phyloP scores from a whole-genome alignment of 208 protist genomes.

The Crithidia mellificae region DNA sequence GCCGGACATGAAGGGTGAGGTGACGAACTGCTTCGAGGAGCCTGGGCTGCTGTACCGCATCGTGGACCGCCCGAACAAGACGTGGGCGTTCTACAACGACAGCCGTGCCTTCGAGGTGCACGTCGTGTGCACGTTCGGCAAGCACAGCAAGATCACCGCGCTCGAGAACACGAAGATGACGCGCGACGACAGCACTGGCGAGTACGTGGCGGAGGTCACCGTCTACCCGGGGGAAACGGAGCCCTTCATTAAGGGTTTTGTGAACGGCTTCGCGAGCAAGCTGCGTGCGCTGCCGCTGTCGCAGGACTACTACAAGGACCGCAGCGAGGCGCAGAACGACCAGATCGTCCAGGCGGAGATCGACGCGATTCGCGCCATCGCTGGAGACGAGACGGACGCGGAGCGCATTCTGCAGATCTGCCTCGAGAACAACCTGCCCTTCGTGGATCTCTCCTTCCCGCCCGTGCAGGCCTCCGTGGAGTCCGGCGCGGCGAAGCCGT shows the following conservation, averaged over 20 bases:
- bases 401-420: slow-evolving; percentile 65
- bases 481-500: slow-evolving; percentile 52
- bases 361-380: slow-evolving; percentile 45
- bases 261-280: slow-evolving; percentile 70
- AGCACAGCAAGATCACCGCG: slow-evolving; percentile 54
- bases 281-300: slow-evolving; percentile 56
- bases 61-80: slow-evolving; percentile 59
- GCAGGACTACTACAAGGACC: slow-evolving; percentile 71
- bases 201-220: slow-evolving; percentile 52
- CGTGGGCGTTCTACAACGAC: slow-evolving; percentile 86
- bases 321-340: slow-evolving; percentile 42
- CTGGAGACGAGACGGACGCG: slow-evolving; percentile 42
- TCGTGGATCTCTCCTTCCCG: slow-evolving; percentile 80
- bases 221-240: slow-evolving; percentile 82
- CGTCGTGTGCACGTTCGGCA: slow-evolving; percentile 74
- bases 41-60: slow-evolving; percentile 80
- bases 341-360: slow-evolving; percentile 58
- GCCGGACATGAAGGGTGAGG: slow-evolving; percentile 57
- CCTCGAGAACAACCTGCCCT: slow-evolving; percentile 59
- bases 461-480: slow-evolving; percentile 75
- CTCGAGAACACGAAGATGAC: slow-evolving; percentile 66
- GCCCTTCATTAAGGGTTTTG: slow-evolving; percentile 65
- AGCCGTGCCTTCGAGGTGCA: slow-evolving; percentile 73
- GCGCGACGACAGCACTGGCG: slow-evolving; percentile 46
- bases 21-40: slow-evolving; percentile 79